A percentile compares a stretch with the other conserved stretches of the same genome.
Conservation (phyloP, 371 early-diverging fungal species). For the Mucor plumbeus region DNA sequence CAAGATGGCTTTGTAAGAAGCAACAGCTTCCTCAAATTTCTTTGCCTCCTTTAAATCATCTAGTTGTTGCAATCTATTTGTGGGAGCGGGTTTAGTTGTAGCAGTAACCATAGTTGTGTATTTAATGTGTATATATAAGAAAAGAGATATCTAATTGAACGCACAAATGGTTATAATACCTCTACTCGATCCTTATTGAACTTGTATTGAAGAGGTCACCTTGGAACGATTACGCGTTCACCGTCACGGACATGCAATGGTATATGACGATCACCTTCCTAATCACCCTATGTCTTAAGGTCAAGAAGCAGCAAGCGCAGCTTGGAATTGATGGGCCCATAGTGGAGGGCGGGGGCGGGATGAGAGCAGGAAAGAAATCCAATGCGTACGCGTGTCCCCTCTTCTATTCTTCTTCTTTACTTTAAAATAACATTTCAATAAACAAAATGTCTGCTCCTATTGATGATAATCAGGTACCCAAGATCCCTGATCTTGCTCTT, state of each 20-base stretch:
- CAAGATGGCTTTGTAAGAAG: conserved; percentile 59
- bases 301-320: not conserved
- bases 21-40: conserved; percentile 57
- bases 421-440: not conserved
- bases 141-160: not conserved
- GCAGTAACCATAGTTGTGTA: conserved; percentile 17
- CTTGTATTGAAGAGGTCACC: not conserved
- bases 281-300: not conserved
- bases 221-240: conserved; percentile 31
- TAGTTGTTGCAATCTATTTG: conserved; percentile 52
- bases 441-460: conserved; percentile 25
- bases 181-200: not conserved
- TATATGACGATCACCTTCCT: conserved; percentile 6
- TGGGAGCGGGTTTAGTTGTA: conserved; percentile 19
- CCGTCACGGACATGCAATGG: conserved; percentile 19
- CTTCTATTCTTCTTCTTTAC: conserved; percentile 4
- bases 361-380: not conserved
- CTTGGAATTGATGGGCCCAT: not conserved
- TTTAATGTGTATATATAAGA: not conserved
- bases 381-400: conserved; percentile 18
- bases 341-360: not conserved
- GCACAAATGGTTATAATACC: not conserved
- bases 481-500: conserved; percentile 81
- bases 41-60: conserved; percentile 56
- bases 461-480: conserved; percentile 65